These are phyloP conservation scores for Talaromyces ruber DNA, from an alignment of 495 filamentous ascomycete species.

Conservation along the genomic window DNA sequence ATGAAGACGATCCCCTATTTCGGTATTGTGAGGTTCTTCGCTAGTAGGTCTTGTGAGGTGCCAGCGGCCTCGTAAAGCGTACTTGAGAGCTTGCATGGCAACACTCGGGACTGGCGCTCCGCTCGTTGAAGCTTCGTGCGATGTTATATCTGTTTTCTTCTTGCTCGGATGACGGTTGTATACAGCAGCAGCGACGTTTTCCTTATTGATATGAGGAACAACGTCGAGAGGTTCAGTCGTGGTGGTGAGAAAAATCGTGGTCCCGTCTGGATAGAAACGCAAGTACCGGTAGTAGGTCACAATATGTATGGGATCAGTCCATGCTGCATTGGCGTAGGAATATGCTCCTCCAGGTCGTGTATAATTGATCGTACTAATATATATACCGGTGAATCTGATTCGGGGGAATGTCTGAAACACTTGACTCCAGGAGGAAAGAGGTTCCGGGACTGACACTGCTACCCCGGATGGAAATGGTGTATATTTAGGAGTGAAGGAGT, in stretches of 20 bases:
- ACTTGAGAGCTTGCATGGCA: slow-evolving; percentile 41
- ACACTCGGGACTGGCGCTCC: slow-evolving; percentile 27
- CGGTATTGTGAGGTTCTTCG: slow-evolving; percentile 10
- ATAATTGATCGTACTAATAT: slow-evolving; percentile 96
- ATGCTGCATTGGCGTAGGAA: slow-evolving; percentile 45
- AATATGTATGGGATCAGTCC: slow-evolving; percentile 85
- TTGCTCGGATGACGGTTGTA: slow-evolving; percentile 21
- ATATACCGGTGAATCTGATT: slow-evolving; percentile 87
- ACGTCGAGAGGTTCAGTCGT: slow-evolving; percentile 78
- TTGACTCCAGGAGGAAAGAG: slow-evolving; percentile 35
- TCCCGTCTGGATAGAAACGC: slow-evolving; percentile 87
- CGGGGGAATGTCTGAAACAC: slow-evolving; percentile 80
- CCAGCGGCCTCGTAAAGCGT: slow-evolving; percentile 55
- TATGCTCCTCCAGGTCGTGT: slow-evolving; percentile 65
- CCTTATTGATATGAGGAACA: slow-evolving; percentile 59
- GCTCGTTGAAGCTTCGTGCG: slow-evolving; percentile 4
- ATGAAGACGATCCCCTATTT: slow-evolving; percentile 7
- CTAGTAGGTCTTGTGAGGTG: slow-evolving; percentile 36
- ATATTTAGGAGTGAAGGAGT: slow-evolving; percentile 25
- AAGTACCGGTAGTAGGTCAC: slow-evolving; percentile 97
- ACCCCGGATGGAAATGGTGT: slow-evolving; percentile 29
- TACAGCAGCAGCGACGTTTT: slow-evolving; percentile 32
- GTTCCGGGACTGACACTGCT: slow-evolving; percentile 25
- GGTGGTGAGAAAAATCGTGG: slow-evolving; percentile 65
- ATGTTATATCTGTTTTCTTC: slow-evolving; percentile 21